phyloP scores from a whole-genome alignment of 139 green algal species.

The Chlorella sorokiniana region DNA sequence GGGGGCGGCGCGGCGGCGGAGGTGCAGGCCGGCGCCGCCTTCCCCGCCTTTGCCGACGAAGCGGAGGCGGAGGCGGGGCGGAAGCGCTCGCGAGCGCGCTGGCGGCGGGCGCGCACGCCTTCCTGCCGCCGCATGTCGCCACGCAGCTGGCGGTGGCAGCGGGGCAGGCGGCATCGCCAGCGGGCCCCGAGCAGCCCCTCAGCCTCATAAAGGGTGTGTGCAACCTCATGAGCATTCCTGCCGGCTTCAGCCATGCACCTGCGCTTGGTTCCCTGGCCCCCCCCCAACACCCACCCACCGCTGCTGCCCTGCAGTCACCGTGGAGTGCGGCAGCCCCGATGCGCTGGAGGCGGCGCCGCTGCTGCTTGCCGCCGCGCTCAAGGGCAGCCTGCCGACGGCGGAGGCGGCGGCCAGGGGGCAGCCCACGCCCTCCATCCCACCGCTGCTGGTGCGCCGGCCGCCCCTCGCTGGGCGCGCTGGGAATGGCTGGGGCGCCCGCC shows the following conservation, averaged over 20 bases:
- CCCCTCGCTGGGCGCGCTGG: too few relatives aligned
- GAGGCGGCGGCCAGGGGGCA: not conserved
- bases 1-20: not conserved
- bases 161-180: slow-evolving; percentile 17
- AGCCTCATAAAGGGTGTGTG: too few relatives aligned
- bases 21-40: not conserved
- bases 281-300: not conserved
- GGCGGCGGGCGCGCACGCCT: not conserved
- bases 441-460: slow-evolving; percentile 17
- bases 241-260: not conserved
- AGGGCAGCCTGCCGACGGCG: slow-evolving; percentile 22
- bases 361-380: slow-evolving; percentile 29
- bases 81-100: not conserved
- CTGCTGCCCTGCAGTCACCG: not conserved
- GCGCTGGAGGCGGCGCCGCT: slow-evolving; percentile 5
- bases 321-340: slow-evolving; percentile 5
- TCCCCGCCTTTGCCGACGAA: not conserved
- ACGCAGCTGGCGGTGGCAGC: not conserved
- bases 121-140: not conserved
- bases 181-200: too few relatives aligned
- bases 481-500: not conserved
- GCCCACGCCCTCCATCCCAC: not conserved
- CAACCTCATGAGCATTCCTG: too few relatives aligned
- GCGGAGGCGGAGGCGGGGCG: not conserved
- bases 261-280: too few relatives aligned